phyloP scores from a whole-genome alignment of 495 filamentous ascomycete species.

The Rostrohypoxylon terebratum region DNA sequence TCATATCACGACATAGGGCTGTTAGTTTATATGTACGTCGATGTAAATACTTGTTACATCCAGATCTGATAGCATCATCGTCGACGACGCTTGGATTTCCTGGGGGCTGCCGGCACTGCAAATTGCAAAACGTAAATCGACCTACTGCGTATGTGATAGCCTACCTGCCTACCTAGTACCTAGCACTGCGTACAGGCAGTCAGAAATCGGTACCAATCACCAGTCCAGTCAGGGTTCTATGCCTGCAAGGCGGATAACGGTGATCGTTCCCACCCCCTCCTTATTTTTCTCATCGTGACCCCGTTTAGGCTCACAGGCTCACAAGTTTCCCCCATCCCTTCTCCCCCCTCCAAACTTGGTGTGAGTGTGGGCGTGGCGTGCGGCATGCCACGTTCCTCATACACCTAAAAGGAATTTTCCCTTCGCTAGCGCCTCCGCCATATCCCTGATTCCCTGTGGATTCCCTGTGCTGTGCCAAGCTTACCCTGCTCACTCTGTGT shows the following conservation, averaged over 20 bases:
- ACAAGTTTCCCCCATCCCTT: conserved; percentile 43
- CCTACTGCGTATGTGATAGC: conserved; percentile 32
- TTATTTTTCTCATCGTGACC: conserved; percentile 14
- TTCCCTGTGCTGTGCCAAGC: conserved; percentile 39
- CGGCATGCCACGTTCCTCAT: conserved; percentile 48
- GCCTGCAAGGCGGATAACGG: conserved; percentile 42
- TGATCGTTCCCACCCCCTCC: conserved; percentile 33
- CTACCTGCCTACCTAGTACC: too few relatives aligned
- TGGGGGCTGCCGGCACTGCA: conserved; percentile 34
- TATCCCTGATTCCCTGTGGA: conserved; percentile 35
- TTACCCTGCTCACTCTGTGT: conserved; percentile 5
- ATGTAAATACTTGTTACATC: background rate
- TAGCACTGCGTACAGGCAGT: too few relatives aligned
- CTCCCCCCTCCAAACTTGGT: conserved; percentile 30
- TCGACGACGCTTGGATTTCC: background rate
- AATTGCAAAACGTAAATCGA: conserved; percentile 16
- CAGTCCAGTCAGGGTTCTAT: conserved; percentile 24
- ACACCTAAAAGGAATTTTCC: conserved; percentile 46
- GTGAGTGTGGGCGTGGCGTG: conserved; percentile 42
- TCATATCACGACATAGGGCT: conserved; percentile 20
- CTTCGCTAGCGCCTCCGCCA: conserved; percentile 39
- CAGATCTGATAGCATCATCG: conserved; percentile 21
- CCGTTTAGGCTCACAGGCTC: conserved; percentile 23
- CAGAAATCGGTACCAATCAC: conserved; percentile 36
- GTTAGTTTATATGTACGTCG: background rate